phyloP scores from a whole-genome alignment of 139 green algal species.

The Closterium sp. region DNA sequence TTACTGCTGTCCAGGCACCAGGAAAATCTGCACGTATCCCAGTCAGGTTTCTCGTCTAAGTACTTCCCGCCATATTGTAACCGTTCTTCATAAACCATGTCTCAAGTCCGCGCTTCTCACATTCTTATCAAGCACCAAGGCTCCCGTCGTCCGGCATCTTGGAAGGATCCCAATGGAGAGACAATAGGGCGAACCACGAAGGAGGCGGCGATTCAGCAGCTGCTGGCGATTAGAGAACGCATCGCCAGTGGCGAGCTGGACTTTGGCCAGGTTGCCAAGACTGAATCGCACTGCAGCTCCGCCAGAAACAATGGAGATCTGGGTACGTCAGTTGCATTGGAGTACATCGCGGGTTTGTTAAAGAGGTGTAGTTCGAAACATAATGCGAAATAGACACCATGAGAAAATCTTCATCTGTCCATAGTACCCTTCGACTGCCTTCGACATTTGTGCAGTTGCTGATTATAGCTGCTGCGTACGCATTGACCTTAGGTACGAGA shows the following conservation, averaged over 20 bases:
- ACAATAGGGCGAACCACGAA: slow-evolving; percentile 44
- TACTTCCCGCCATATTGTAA: neutral
- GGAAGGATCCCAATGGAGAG: slow-evolving; percentile 48
- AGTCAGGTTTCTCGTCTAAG: too few relatives aligned
- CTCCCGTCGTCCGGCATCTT: slow-evolving; percentile 43
- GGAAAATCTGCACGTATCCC: too few relatives aligned
- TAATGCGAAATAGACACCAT: too few relatives aligned
- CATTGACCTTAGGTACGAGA: neutral
- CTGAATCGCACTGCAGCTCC: slow-evolving; percentile 53
- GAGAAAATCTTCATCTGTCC: too few relatives aligned
- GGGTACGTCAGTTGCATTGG: neutral
- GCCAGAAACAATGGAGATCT: slow-evolving; percentile 56
- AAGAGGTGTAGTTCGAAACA: too few relatives aligned
- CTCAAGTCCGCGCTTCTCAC: slow-evolving; percentile 49
- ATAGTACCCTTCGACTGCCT: too few relatives aligned
- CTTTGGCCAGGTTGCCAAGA: slow-evolving; percentile 52
- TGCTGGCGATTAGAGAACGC: slow-evolving; percentile 47
- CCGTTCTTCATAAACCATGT: neutral
- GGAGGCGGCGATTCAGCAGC: slow-evolving; percentile 28
- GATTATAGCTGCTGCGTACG: neutral
- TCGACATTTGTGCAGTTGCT: neutral
- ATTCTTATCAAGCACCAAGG: slow-evolving; percentile 57
- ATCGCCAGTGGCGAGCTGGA: neutral
- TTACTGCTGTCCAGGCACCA: too few relatives aligned
- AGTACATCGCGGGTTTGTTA: too few relatives aligned